Conservation (phyloP, 805 yeast species). For the Yarrowia sp. region DNA sequence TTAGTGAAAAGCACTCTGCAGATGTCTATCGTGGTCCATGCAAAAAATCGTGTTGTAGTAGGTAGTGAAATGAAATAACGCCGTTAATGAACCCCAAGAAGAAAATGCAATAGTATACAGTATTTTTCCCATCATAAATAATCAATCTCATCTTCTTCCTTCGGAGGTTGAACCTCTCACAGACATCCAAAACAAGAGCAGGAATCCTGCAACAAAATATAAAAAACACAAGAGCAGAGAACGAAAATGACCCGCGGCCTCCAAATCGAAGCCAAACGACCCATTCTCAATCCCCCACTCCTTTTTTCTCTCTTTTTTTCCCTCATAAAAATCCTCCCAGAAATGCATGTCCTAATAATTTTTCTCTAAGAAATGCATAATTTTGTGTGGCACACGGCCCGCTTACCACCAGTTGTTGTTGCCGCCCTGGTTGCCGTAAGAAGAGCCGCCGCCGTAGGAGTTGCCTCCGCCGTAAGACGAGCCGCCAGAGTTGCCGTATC, state of each 20-base stretch:
- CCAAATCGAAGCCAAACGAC: background rate
- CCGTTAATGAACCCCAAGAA: slow-evolving; percentile 26
- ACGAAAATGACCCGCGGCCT: background rate
- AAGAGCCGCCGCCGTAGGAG: slow-evolving; percentile 14
- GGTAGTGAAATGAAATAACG: slow-evolving; percentile 22
- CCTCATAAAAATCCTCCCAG: slow-evolving; percentile 8
- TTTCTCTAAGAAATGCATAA: slow-evolving; percentile 16
- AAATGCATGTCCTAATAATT: slow-evolving; percentile 10
- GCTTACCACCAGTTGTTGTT: slow-evolving; percentile 28
- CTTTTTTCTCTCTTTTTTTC: background rate
- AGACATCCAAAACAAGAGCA: slow-evolving; percentile 27
- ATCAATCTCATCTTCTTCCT: slow-evolving; percentile 25
- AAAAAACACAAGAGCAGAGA: background rate
- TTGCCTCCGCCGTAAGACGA: slow-evolving; percentile 30
- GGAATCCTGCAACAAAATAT: slow-evolving; percentile 17
- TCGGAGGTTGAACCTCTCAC: slow-evolving; percentile 23
- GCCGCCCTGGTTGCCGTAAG: slow-evolving; percentile 31
- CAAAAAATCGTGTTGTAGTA: slow-evolving; percentile 18
- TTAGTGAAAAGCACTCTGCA: slow-evolving; percentile 22
- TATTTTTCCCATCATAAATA: slow-evolving; percentile 17
- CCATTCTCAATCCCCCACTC: background rate
- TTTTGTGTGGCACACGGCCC: background rate
- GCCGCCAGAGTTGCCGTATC: slow-evolving; percentile 30
- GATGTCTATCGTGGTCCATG: slow-evolving; percentile 23
- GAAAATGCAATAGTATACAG: slow-evolving; percentile 26